These are phyloP conservation scores for Pseudogymnoascus sp. DNA, from an alignment of 2,329 filamentous ascomycete genomes.

Conservation along the genomic window DNA sequence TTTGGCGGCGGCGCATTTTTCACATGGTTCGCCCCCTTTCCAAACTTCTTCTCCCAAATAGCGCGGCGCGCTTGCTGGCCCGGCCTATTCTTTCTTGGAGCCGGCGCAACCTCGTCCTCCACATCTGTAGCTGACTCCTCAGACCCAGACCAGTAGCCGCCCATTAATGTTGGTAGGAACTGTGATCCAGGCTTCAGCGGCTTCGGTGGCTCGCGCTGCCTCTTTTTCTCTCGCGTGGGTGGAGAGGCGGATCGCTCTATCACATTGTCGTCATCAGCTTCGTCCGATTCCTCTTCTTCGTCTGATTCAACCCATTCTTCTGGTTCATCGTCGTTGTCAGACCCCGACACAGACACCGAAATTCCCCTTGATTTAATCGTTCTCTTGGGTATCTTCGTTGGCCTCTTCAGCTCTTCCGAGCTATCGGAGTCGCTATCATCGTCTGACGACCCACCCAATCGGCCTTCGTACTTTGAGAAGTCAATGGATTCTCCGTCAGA, in stretches of 20 bases:
- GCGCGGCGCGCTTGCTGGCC: constrained; percentile 71
- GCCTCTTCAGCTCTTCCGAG: constrained; percentile 19
- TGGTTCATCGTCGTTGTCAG: constrained; percentile 11
- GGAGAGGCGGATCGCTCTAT: constrained; percentile 11
- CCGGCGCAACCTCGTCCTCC: constrained; percentile 45
- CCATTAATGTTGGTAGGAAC: constrained; percentile 69
- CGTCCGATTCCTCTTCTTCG: constrained; percentile 11
- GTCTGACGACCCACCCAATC: constrained; percentile 26
- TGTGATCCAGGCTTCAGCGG: constrained; percentile 35
- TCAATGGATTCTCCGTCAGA: constrained; percentile 16
- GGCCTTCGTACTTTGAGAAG: constrained; percentile 24
- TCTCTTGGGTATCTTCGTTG: constrained; percentile 12
- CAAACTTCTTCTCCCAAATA: constrained; percentile 75
- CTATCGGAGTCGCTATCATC: constrained; percentile 24
- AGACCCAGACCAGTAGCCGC: constrained; percentile 69
- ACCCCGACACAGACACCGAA: constrained; percentile 12
- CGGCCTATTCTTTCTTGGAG: constrained; percentile 60
- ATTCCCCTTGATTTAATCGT: constrained; percentile 11
- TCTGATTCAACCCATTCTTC: not conserved
- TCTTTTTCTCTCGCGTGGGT: constrained; percentile 19
- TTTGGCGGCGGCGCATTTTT: constrained; percentile 19
- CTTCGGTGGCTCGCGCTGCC: constrained; percentile 15
- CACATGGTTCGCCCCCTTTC: constrained; percentile 46
- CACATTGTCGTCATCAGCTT: constrained; percentile 16
- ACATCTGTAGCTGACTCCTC: constrained; percentile 57